Percentiles rank a stretch among this genome's conserved stretches.
phyloP scores from a whole-genome alignment of 2,329 filamentous ascomycete species.

The Penicillium digitatum region DNA sequence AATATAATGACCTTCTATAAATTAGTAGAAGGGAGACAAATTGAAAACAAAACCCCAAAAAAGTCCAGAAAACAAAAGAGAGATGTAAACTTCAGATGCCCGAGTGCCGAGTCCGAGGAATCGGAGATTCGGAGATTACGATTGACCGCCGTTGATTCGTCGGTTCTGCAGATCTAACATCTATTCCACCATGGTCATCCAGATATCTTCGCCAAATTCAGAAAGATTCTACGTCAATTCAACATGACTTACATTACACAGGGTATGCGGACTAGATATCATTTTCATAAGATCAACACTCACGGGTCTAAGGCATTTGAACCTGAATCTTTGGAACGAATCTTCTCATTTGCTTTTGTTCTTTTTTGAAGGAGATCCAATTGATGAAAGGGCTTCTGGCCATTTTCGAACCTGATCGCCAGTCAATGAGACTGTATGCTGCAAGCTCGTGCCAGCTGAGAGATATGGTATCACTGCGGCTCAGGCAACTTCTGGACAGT shows the following conservation, averaged over 20 bases:
- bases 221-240: background rate
- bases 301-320: too few species aligned
- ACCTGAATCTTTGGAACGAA: background rate
- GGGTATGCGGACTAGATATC: background rate
- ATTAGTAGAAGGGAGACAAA: background rate
- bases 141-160: conserved; percentile 6
- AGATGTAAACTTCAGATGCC: conserved; percentile 7
- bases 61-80: background rate
- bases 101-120: conserved; percentile 12
- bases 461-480: background rate
- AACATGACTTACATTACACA: background rate
- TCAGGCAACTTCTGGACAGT: background rate
- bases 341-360: background rate
- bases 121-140: conserved; percentile 18
- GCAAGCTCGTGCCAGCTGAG: background rate
- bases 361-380: background rate
- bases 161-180: background rate
- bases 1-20: background rate
- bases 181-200: background rate
- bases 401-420: too few species aligned
- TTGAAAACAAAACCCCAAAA: background rate
- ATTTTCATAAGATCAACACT: background rate
- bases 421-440: too few species aligned
- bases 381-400: background rate
- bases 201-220: background rate